A percentile compares a stretch with the other conserved stretches of the same genome.
Conservation (phyloP, 768 basidiomycete genomes). For the Albatrellus ellisii region DNA sequence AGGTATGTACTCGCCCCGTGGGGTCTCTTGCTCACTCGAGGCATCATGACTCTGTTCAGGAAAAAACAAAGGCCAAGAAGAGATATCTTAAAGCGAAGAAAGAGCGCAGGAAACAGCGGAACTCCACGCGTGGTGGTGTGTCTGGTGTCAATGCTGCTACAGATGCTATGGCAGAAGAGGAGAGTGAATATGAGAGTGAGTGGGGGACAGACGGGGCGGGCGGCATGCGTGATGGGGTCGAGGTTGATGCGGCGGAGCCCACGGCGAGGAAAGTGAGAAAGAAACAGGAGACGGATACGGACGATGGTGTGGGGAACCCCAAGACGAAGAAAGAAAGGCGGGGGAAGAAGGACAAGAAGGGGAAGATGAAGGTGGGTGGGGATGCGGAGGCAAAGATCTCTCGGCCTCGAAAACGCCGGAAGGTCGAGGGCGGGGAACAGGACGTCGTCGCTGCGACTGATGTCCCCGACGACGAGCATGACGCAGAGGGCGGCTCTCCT, state of each 20-base stretch:
- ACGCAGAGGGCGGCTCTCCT: background rate
- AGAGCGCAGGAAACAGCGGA: slow-evolving; percentile 43
- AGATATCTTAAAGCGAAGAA: slow-evolving; percentile 66
- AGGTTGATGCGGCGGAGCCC: background rate
- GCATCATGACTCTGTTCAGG: slow-evolving; percentile 18
- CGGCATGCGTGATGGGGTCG: background rate
- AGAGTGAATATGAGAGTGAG: slow-evolving; percentile 12
- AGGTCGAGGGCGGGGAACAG: slow-evolving; percentile 2
- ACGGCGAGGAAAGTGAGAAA: background rate
- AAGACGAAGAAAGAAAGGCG: slow-evolving; percentile 1
- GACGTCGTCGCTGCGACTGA: background rate
- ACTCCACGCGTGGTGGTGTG: slow-evolving; percentile 18
- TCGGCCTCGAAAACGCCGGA: slow-evolving; percentile 31
- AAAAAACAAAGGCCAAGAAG: slow-evolving; percentile 60
- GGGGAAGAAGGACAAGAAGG: slow-evolving; percentile 6
- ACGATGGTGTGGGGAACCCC: too few species aligned
- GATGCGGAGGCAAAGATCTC: slow-evolving; percentile 2
- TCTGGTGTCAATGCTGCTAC: slow-evolving; percentile 10
- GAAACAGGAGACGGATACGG: too few species aligned
- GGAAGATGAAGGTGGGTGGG: slow-evolving; percentile 2
- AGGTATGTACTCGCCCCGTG: slow-evolving; percentile 9
- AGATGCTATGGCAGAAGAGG: slow-evolving; percentile 7
- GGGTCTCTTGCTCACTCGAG: background rate
- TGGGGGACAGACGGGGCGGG: slow-evolving; percentile 9
- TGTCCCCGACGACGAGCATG: slow-evolving; percentile 4